Percentiles rank a stretch among this genome's conserved stretches.
Conservation (phyloP, 805 yeast species). For the Zygosaccharomyces siamensis region DNA sequence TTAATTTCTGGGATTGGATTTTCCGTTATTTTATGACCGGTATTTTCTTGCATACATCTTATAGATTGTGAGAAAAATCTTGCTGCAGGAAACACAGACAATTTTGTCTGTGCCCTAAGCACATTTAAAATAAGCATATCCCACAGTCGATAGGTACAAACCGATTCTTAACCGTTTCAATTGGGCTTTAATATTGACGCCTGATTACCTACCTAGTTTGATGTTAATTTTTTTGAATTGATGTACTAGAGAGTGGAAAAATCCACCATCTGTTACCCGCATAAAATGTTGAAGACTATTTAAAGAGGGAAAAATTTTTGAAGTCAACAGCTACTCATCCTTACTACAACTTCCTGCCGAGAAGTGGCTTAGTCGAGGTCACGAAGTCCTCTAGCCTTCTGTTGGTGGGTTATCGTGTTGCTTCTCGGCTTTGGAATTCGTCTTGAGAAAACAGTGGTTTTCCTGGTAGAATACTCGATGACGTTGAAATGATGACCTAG, state of each 20-base stretch:
- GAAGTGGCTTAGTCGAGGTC: background rate
- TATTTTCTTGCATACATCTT: constrained; percentile 8
- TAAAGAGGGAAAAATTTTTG: constrained; percentile 3
- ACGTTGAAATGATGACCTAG: constrained; percentile 31
- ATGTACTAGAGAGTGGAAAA: background rate
- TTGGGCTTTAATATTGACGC: background rate
- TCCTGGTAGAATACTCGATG: constrained; percentile 5
- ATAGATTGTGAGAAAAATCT: constrained; percentile 9
- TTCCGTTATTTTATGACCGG: background rate
- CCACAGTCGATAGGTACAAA: background rate
- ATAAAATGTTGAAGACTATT: background rate
- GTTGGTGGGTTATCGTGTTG: no score
- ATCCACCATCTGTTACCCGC: background rate
- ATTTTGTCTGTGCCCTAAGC: constrained; percentile 4
- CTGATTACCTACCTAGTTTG: background rate
- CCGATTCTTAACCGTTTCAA: background rate
- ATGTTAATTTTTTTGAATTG: background rate
- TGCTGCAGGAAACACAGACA: constrained; percentile 1
- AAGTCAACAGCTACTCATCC: background rate
- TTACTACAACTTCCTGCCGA: no score
- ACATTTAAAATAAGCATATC: constrained; percentile 3
- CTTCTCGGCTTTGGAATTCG: background rate
- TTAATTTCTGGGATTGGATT: constrained; percentile 3
- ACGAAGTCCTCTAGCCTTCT: no score
- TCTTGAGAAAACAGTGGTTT: constrained; percentile 9